Evolutionary conservation across 371 early-diverging fungal genomes (phyloP), one percentile per base, ranked within the genome.

Genomic region (Mortierella sp.): DNA sequence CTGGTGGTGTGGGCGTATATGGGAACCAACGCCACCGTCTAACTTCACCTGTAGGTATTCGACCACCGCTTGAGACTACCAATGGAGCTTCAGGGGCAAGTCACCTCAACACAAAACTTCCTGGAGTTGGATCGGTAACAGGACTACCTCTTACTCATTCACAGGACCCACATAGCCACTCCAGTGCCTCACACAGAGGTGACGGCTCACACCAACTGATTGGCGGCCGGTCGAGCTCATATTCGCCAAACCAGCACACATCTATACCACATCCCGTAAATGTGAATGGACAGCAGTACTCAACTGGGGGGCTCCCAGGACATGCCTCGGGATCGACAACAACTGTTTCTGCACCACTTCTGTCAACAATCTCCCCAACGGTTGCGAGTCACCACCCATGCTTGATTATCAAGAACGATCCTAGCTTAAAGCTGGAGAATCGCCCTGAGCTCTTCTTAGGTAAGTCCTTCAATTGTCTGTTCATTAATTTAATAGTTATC

Each of bases 381-480:
- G 21, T 43, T 15, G 47, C 61, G 21, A 63, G 47, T 50, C 70
- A 64, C 15, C 69, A 65, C 41, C 87, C 88, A 0, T 77, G 84
- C 19, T 58, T 88, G n/a, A 86, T 88, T 47, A 72, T 90, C 10
- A 86, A 86, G n/a, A 89, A 87, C 58, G 87, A 87, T 1, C 79
- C 77, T n/a, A 88, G 81, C 10, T 85, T 87, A 83, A 79, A 84
- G 57, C 21, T 87, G 38, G 78, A 84, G 57, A 86, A 83, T 2
- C 79, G 76, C 6, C 77, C 86, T 21, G 89, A 90, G 52, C 69
- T 64, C 7, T 79, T 76, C 8, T 48, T 90, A 36, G 87, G 87
- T 87, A 84, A 47, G 74, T 7, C 38, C 21, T 32, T 8, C 32
- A 3, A 36, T 16, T n/a, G 22, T 40, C 13, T 38, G 45, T 15